Evolutionary conservation across 441 rosid genomes (phyloP).

Genomic region (Iberis amara): DNA sequence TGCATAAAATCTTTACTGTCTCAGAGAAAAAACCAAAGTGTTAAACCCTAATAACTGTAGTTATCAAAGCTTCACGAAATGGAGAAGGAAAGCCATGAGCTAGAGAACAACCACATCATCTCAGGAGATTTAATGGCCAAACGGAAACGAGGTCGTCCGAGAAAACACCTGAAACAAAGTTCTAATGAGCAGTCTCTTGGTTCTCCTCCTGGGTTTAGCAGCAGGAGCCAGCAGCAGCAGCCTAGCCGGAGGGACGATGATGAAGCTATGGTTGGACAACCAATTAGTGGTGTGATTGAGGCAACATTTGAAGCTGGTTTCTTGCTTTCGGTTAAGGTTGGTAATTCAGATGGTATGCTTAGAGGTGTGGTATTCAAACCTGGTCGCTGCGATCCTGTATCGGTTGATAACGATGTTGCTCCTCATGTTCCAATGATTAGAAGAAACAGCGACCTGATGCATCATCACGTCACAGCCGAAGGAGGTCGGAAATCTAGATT

Average conservation of each 20-base stretch:
- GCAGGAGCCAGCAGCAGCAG: conserved; percentile 26
- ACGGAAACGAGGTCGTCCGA: conserved; percentile 88
- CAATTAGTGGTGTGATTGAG: conserved; percentile 65
- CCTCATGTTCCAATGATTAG: conserved; percentile 60
- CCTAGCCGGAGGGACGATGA: conserved; percentile 32
- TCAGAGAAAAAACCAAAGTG: conserved; percentile 5
- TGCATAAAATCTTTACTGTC: conserved; percentile 12
- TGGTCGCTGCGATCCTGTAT: conserved; percentile 54
- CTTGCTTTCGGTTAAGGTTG: conserved; percentile 64
- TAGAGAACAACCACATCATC: conserved; percentile 33
- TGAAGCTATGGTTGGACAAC: conserved; percentile 51
- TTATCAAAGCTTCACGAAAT: conserved; percentile 29
- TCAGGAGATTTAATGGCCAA: conserved; percentile 45
- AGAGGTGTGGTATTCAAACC: conserved; percentile 80
- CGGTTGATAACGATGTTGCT: conserved; percentile 60
- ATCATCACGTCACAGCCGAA: conserved; percentile 12
- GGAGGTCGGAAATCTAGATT: conserved; percentile 25
- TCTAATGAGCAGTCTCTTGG: conserved; percentile 25
- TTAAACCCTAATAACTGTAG: conserved; percentile 5
- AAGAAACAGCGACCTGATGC: conserved; percentile 39
- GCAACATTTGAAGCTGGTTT: conserved; percentile 81
- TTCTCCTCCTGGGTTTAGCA: conserved; percentile 40
- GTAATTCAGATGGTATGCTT: conserved; percentile 52
- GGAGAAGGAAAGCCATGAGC: conserved; percentile 47
- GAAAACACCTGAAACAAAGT: conserved; percentile 42